Percentiles rank a stretch among this genome's conserved stretches.
Evolutionary conservation across 805 yeast genomes (phyloP).

Genomic region (Komagataella mondaviorum): DNA sequence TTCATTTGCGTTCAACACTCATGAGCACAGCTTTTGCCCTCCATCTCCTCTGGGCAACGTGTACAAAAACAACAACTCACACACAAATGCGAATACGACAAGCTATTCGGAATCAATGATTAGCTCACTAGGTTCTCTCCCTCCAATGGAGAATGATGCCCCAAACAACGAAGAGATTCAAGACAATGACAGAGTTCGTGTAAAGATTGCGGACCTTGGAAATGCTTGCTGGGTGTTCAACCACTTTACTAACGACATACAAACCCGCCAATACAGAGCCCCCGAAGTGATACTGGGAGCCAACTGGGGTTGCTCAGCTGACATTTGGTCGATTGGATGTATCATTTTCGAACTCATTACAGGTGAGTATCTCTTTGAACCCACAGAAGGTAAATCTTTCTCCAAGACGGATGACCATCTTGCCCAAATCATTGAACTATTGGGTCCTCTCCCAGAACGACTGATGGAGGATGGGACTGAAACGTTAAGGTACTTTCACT

Average conservation of each 20-base stretch:
- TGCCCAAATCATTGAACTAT: conserved; percentile 78
- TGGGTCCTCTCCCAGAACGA: conserved; percentile 33
- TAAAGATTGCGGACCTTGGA: conserved; percentile 89
- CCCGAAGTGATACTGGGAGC: conserved; percentile 79
- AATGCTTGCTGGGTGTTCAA: conserved; percentile 75
- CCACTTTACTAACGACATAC: conserved; percentile 82
- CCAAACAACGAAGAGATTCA: conserved; percentile 22
- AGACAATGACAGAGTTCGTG: conserved; percentile 44
- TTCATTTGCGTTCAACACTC: not conserved
- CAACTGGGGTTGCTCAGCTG: conserved; percentile 91
- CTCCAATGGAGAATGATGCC: conserved; percentile 13
- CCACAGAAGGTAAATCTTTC: conserved; percentile 63
- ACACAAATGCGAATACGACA: not conserved
- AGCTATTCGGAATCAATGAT: not conserved
- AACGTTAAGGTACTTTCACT: conserved; percentile 24
- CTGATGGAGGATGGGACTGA: conserved; percentile 49
- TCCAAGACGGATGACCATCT: conserved; percentile 90
- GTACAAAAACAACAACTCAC: conserved; percentile 15
- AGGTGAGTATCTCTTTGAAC: conserved; percentile 92
- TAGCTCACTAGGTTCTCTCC: not conserved
- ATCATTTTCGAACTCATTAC: conserved; percentile 81
- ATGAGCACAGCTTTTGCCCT: not conserved
- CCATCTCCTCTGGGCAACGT: conserved; percentile 8
- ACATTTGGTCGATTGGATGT: conserved; percentile 95
- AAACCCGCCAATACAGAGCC: conserved; percentile 84